Base-by-base conservation (phyloP, 768 basidiomycete species). In the Tephrocybe sp. region DNA sequence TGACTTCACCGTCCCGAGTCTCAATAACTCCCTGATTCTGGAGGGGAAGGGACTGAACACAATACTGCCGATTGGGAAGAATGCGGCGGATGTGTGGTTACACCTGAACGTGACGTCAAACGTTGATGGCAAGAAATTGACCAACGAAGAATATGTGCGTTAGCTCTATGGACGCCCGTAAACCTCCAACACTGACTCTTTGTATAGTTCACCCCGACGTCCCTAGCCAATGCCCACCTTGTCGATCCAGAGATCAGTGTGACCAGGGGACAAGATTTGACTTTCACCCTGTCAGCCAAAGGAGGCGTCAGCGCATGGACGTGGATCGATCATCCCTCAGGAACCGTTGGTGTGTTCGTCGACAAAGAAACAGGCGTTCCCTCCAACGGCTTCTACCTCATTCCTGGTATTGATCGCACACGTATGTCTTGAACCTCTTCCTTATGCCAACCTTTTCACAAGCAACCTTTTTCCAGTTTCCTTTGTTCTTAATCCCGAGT, bases 241-340 rank as follows among this genome's bases (percentile, higher is more conserved):
- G 62, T 77, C 11, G 78, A 82, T 48, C 81, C 81, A 0, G n/a
- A 69, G 51, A 77, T 82, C 37, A 51, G 59, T 0, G 48, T 80
- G 5, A 66, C 58, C 0, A 46, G 59, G 9, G 51, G 56, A 1
- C 42, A 59, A 4, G 60, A 75, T 51, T 57, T 75, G 44, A 75
- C 71, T 0, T 82, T 83, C 58, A 75, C 72, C 1, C 59, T 83
- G 4, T 79, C 78, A 3, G 80, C 79, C 2, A 61, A 63, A 37
- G 75, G 76, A 11, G 81, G 80, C 1, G 80, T 82, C 4, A 79
- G 75, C 0, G 66, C 73, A 0, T 82, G 78, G 75, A 75, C 80
- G 4, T 82, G 80, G 80, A 64, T 83, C 1, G 81, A 82, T 46
- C 80, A 82, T 60, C 80, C 80, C 0, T 63, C 68, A 0, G 77